Percentiles rank a stretch among this genome's conserved stretches.
Conservation (phyloP, 2,329 filamentous ascomycete species). For the Tricladium varicosporioides region DNA sequence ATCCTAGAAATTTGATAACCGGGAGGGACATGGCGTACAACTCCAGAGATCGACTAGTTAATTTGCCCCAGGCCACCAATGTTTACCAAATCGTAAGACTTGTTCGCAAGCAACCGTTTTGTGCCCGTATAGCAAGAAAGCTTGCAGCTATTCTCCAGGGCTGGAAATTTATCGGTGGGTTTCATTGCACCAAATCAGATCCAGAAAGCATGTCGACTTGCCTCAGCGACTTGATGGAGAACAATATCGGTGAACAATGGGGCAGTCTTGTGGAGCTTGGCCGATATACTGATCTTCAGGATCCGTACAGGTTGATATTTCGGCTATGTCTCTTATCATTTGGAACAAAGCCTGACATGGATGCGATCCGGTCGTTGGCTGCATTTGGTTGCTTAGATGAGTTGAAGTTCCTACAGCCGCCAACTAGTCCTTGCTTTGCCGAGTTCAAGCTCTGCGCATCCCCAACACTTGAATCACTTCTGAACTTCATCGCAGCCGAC, state of each 20-base stretch:
- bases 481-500: constrained; percentile 10
- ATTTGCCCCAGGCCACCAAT: constrained; percentile 15
- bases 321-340: constrained; percentile 33
- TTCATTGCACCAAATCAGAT: constrained; percentile 4
- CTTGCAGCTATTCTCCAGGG: constrained; percentile 12
- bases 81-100: constrained; percentile 18
- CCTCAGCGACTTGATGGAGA: constrained; percentile 31
- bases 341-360: constrained; percentile 25
- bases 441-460: constrained; percentile 8
- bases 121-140: constrained; percentile 5
- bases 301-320: constrained; percentile 22
- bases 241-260: constrained; percentile 31
- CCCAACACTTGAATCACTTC: constrained; percentile 12
- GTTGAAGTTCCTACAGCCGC: constrained; percentile 12
- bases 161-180: constrained; percentile 36
- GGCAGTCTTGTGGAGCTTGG: constrained; percentile 32
- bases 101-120: constrained; percentile 14
- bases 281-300: constrained; percentile 11
- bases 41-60: constrained; percentile 12
- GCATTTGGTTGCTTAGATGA: constrained; percentile 16
- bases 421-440: constrained; percentile 9
- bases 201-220: constrained; percentile 11
- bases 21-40: constrained; percentile 10
- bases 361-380: constrained; percentile 12
- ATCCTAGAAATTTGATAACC: constrained; percentile 1